Conservation (phyloP, 2,329 filamentous ascomycete genomes). For the Torrubiella hemipterigena region DNA sequence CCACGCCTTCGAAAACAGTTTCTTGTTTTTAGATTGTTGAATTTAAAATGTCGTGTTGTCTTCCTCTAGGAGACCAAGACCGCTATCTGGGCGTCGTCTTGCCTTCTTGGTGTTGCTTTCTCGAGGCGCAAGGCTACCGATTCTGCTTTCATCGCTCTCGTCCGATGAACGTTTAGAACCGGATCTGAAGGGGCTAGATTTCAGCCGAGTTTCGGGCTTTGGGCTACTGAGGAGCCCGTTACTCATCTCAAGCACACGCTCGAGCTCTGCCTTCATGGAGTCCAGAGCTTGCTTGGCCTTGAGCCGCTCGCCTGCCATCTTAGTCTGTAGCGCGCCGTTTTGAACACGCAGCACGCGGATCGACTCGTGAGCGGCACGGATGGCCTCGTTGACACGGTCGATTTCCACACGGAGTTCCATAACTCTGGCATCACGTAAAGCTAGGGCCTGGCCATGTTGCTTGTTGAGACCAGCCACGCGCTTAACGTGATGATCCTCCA, state of each 20-base stretch:
- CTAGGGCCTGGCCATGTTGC: conserved; percentile 33
- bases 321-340: conserved; percentile 24
- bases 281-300: conserved; percentile 33
- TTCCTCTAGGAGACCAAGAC: conserved; percentile 42
- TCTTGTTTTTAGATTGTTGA: too few species aligned
- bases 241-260: conserved; percentile 33
- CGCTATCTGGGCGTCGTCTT: conserved; percentile 28
- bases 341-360: conserved; percentile 33
- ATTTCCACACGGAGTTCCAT: conserved; percentile 35
- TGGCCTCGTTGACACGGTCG: conserved; percentile 29
- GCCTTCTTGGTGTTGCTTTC: conserved; percentile 3
- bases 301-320: conserved; percentile 23
- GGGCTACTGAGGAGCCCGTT: conserved; percentile 27
- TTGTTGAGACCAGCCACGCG: conserved; percentile 23
- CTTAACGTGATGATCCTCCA: conserved; percentile 20
- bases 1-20: too few species aligned
- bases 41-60: conserved; percentile 26
- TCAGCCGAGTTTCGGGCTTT: conserved; percentile 8
- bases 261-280: conserved; percentile 38
- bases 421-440: conserved; percentile 37
- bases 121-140: background rate
- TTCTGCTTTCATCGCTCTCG: too few species aligned
- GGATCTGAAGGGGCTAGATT: background rate
- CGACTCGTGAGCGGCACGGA: conserved; percentile 34
- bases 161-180: too few species aligned